phyloP scores from a whole-genome alignment of 768 basidiomycete species.

The Lactifluus rugatus region DNA sequence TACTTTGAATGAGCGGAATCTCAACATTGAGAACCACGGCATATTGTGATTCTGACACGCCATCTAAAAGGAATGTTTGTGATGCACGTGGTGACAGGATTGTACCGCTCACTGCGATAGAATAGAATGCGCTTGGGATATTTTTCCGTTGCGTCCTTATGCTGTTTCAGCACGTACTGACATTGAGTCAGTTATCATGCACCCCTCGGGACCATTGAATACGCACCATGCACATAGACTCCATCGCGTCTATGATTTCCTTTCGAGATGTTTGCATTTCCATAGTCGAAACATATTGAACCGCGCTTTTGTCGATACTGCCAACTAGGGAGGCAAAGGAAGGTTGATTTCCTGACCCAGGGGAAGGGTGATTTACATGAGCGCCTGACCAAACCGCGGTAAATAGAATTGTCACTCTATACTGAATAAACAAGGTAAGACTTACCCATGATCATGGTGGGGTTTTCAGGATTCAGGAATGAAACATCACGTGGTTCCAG shows the following conservation, averaged over 20 bases:
- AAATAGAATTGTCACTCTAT: no score
- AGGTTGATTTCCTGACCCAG: conserved; percentile 67
- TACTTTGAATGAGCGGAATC: conserved; percentile 50
- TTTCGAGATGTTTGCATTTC: conserved; percentile 57
- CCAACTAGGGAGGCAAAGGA: conserved; percentile 76
- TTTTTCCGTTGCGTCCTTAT: conserved; percentile 48
- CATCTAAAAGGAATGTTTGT: conserved; percentile 27
- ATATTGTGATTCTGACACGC: conserved; percentile 51
- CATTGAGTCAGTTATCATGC: not conserved
- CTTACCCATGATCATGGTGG: conserved; percentile 71
- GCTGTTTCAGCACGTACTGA: conserved; percentile 47
- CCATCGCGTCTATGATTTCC: conserved; percentile 69
- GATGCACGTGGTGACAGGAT: not conserved
- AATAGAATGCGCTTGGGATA: conserved; percentile 66
- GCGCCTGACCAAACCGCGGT: conserved; percentile 40
- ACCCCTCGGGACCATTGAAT: not conserved
- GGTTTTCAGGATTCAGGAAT: conserved; percentile 55
- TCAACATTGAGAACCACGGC: conserved; percentile 43
- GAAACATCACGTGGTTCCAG: conserved; percentile 60
- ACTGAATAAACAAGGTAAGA: not conserved
- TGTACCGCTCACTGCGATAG: conserved; percentile 47
- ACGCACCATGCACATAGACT: conserved; percentile 50
- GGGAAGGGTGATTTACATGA: conserved; percentile 75
- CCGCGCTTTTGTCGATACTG: conserved; percentile 64
- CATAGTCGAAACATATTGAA: conserved; percentile 57